Base-by-base conservation (phyloP, 2,329 filamentous ascomycete species). In the Waltergamsia citrina region DNA sequence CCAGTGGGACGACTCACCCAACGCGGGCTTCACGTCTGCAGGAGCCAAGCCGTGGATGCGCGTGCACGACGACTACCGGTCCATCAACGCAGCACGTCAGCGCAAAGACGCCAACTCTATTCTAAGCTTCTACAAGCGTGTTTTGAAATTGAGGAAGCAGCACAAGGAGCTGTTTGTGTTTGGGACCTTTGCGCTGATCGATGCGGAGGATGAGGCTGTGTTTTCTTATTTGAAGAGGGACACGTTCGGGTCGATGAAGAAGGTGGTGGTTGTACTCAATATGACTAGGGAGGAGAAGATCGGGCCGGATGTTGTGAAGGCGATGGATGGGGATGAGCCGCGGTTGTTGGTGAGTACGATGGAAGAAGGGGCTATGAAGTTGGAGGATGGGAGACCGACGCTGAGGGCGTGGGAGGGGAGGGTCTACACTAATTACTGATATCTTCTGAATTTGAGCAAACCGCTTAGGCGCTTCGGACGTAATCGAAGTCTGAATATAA, bases 31-130 rank as follows among this genome's bases (percentile, higher is more conserved):
- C 51, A 70, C 74, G 0, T 43, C 47, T 11, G 42, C 37, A 0
- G 42, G 37, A 0, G 49, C 48, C 1, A 65, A 63, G 41, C 75
- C 80, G 0, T 85, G 80, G 80, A 84, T 84, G 74, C 63, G 71
- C 2, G 68, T 78, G 2, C 76, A 82, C 43, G 71, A 79, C 15
- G 61, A 69, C 20, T 78, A 72, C 44, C 43, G 43, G 3, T 47
- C 56, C 2, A 62, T 78, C 46, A 85, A 84, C 38, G 76, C 69
- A 3, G 62, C 59, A 0, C 50, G 48, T 3, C 71, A 78, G 45
- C 40, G 45, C 2, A 40, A 44, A 0, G 64, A 72, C n/a, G 46
- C 47, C 1, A 48, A 60, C 2, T 71, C 67, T 0, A 67, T 81
- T 1, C 53, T 78, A 6, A 64, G 62, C 17, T 82, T 78, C 49